Percentiles rank a stretch among this genome's conserved stretches.
phyloP scores from a whole-genome alignment of 495 filamentous ascomycete genomes.

The Glutinoglossum americanum region DNA sequence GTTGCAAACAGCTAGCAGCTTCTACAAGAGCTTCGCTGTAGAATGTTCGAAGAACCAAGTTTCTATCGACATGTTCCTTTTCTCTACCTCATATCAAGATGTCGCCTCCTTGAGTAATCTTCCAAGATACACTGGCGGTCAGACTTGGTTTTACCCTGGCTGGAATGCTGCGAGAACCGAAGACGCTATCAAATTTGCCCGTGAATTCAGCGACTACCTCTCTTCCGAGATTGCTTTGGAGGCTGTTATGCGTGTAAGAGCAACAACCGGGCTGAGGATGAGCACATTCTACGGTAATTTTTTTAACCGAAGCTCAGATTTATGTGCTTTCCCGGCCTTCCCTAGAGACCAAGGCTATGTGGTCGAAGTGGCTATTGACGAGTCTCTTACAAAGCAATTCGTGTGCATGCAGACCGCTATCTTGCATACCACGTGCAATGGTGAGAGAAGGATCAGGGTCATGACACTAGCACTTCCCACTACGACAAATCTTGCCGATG shows the following conservation, averaged over 20 bases:
- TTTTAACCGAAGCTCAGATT: slow-evolving; percentile 91
- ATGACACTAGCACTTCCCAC: slow-evolving; percentile 86
- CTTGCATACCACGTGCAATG: slow-evolving; percentile 93
- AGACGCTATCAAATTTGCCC: slow-evolving; percentile 92
- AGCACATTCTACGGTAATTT: slow-evolving; percentile 98
- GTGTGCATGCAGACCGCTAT: slow-evolving; percentile 94
- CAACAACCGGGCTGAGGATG: slow-evolving; percentile 89
- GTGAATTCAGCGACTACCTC: slow-evolving; percentile 88
- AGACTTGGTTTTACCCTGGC: slow-evolving; percentile 95
- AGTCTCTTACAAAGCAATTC: slow-evolving; percentile 77
- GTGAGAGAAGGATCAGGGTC: slow-evolving; percentile 82
- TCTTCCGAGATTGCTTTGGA: slow-evolving; percentile 91
- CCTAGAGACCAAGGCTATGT: slow-evolving; percentile 93
- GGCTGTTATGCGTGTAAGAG: slow-evolving; percentile 84
- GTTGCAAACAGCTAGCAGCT: slow-evolving; percentile 77
- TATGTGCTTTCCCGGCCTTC: slow-evolving; percentile 95
- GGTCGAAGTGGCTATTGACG: slow-evolving; percentile 97
- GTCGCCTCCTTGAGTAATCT: slow-evolving; percentile 89
- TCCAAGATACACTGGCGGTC: slow-evolving; percentile 87
- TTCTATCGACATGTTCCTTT: slow-evolving; percentile 98
- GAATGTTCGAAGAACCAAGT: slow-evolving; percentile 98
- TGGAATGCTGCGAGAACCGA: slow-evolving; percentile 88
- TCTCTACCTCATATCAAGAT: slow-evolving; percentile 91
- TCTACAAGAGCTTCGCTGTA: slow-evolving; percentile 98
- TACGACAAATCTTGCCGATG: slow-evolving; percentile 67